Evolutionary conservation across 176 grass and related monocot genomes (phyloP), one percentile per base, ranked within the genome.

Genomic region (Poa pratensis): DNA sequence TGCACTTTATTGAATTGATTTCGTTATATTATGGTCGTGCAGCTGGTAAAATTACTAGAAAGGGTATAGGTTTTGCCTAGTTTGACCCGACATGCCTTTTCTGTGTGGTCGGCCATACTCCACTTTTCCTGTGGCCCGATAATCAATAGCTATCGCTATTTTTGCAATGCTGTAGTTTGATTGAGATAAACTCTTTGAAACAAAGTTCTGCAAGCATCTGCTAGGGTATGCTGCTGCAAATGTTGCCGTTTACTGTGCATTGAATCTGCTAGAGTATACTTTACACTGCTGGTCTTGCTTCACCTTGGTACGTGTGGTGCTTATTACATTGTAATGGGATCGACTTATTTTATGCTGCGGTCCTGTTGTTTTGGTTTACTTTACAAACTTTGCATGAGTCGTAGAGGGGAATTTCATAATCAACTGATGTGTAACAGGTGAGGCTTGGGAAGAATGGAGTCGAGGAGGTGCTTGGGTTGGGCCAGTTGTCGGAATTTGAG

Each of bases 391-490:
- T 84, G 50, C 17, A 62, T 1, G 68, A 53, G 54, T 52, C 1
- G 45, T 66, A 52, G 55, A 75, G 54, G 42, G 32, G 16, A 65
- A 72, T 78, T 75, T 62, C 28, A 72, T 83, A 13, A 5, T 62
- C 19, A 10, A 32, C 18, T 83, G 28, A 64, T 35, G 0, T 76
- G 46, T 72, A 85, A 65, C 88, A 95, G 93, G 93, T 95, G 61
- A 92, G 84, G 80, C 80, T 92, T 15, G 93, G 93, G 79, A 95
- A 95, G 88, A 92, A 87, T 23, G 93, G 93, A 79, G 88, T 87
- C 3, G 75, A 85, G 37, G 83, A 85, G 12, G 75, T 85, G 6
- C 83, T 85, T 58, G 83, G 83, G 4, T 79, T 85, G 63, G 83
- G 83, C 18, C 22, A 77, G 50, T 75, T 85, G 49, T 78, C 83